phyloP scores from a whole-genome alignment of 192 early-diverging fungal genomes.

The Coemansia reversa region DNA sequence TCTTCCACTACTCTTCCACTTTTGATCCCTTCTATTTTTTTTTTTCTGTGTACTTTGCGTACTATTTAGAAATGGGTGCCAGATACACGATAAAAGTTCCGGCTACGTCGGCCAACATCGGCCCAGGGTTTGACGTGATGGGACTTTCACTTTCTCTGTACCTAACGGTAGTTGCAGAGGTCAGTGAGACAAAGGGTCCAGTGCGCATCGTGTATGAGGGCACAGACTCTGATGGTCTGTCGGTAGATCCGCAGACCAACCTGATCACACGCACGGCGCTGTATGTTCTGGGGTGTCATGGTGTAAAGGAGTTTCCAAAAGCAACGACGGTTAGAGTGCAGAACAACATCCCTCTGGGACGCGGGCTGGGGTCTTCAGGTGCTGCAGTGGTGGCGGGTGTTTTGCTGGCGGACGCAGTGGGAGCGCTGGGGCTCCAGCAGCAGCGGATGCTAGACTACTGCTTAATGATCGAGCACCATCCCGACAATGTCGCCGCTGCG shows the following conservation, averaged over 20 bases:
- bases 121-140: conserved; percentile 95
- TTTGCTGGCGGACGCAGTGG: conserved; percentile 74
- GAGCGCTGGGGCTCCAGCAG: conserved; percentile 63
- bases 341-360: conserved; percentile 93
- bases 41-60: conserved; percentile 1
- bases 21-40: not conserved
- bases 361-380: conserved; percentile 96
- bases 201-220: conserved; percentile 45
- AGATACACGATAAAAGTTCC: conserved; percentile 74
- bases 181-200: conserved; percentile 5
- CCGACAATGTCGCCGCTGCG: conserved; percentile 95
- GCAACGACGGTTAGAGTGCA: conserved; percentile 71
- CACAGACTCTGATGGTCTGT: conserved; percentile 64
- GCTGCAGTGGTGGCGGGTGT: conserved; percentile 95
- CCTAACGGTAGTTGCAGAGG: conserved; percentile 66
- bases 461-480: conserved; percentile 92
- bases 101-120: conserved; percentile 95
- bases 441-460: conserved; percentile 90
- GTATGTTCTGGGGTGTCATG: conserved; percentile 77
- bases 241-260: conserved; percentile 76
- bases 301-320: conserved; percentile 60
- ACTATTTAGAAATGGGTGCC: conserved; percentile 3
- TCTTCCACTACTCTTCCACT: too few species aligned
- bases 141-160: conserved; percentile 89
- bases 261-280: conserved; percentile 91